Conservation (phyloP, 768 basidiomycete genomes). For the Russula emetica region DNA sequence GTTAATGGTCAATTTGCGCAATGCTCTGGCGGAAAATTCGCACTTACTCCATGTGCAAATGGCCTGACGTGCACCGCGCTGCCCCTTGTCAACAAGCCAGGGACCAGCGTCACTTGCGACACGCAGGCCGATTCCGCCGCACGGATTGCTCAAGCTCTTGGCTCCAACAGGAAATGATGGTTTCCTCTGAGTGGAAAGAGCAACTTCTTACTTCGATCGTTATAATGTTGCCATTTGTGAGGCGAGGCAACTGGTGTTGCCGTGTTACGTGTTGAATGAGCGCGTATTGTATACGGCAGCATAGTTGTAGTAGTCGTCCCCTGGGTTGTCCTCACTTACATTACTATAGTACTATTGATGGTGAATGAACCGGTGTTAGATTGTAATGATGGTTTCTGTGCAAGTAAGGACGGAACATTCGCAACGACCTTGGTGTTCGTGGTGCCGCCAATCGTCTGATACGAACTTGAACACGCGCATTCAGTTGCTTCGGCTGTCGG, state of each 20-base stretch:
- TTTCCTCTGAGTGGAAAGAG: no score
- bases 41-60: constrained; percentile 34
- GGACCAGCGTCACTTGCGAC: constrained; percentile 40
- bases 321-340: not conserved
- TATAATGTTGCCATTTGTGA: not conserved
- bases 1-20: constrained; percentile 40
- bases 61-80: constrained; percentile 37
- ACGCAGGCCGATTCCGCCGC: constrained; percentile 34
- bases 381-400: no score
- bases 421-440: no score
- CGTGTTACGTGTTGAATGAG: not conserved
- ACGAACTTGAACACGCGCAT: no score
- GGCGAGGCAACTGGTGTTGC: no score
- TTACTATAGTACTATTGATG: not conserved
- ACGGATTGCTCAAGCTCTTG: constrained; percentile 37
- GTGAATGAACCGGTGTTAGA: no score
- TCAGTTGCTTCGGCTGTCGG: no score
- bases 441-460: no score
- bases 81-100: constrained; percentile 40
- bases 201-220: no score
- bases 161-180: not conserved
- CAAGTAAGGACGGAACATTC: no score
- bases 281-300: not conserved
- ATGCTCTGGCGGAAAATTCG: constrained; percentile 38
- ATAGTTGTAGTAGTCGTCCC: not conserved